phyloP scores from a whole-genome alignment of 2,329 filamentous ascomycete species.

The Huntiella omanensis region DNA sequence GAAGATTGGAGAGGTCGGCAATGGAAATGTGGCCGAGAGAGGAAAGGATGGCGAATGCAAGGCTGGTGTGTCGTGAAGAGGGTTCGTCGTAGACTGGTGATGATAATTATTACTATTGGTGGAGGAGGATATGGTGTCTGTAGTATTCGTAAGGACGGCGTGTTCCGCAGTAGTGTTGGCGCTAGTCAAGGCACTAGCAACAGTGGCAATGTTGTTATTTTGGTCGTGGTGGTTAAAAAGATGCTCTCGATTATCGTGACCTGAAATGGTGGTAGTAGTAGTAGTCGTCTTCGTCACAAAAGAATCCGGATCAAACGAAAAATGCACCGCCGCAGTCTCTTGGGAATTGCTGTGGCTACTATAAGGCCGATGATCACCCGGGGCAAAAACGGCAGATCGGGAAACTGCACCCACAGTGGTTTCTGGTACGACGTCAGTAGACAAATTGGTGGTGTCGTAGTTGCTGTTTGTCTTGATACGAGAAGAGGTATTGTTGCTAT shows the following conservation, averaged over 20 bases:
- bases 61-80: too few species aligned
- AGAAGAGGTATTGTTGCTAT: neutral
- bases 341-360: slow-evolving; percentile 4
- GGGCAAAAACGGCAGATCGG: neutral
- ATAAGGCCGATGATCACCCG: neutral
- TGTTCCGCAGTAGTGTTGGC: too few species aligned
- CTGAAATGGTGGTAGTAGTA: neutral
- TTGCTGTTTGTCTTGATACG: neutral
- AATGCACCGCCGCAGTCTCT: slow-evolving; percentile 3
- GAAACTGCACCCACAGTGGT: neutral
- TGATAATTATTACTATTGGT: too few species aligned
- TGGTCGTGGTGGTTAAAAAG: neutral
- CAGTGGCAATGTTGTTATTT: neutral
- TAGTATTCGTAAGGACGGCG: too few species aligned
- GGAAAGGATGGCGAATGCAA: too few species aligned
- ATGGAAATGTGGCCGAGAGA: too few species aligned
- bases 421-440: neutral
- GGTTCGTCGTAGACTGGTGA: too few species aligned
- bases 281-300: neutral
- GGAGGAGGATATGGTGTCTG: too few species aligned
- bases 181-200: too few species aligned
- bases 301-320: slow-evolving; percentile 7
- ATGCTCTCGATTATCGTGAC: neutral
- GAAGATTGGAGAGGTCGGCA: too few species aligned
- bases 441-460: neutral